Conservation (phyloP, 2,329 filamentous ascomycete species). For the Pseudocercospora cruenta region DNA sequence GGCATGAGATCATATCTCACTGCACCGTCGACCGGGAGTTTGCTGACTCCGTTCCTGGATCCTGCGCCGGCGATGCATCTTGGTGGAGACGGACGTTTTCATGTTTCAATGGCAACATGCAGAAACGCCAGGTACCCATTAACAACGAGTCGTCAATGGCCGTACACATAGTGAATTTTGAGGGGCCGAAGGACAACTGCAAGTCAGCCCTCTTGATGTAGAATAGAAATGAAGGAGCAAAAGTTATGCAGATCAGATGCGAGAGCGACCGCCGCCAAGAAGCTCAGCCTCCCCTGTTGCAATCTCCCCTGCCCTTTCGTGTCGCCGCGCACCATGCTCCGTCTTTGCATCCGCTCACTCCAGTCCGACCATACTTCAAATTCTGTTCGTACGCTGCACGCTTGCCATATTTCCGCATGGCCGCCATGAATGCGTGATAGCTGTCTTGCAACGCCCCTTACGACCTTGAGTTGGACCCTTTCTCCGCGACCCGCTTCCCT, state of each 20-base stretch:
- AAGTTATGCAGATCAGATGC: neutral
- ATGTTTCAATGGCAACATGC: neutral
- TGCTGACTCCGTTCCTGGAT: neutral
- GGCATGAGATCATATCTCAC: neutral
- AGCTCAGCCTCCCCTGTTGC: neutral
- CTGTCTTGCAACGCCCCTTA: neutral
- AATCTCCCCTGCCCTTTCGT: neutral
- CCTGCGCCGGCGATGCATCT: neutral
- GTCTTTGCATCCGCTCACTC: neutral
- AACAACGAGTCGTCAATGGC: neutral
- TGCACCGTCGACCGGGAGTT: neutral
- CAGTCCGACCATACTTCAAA: neutral
- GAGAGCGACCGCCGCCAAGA: neutral
- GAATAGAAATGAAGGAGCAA: neutral
- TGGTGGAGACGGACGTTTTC: neutral
- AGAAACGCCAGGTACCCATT: neutral
- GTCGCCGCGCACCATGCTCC: neutral
- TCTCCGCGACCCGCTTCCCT: neutral
- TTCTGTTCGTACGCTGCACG: neutral
- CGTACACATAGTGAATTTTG: neutral
- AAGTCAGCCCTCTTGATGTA: neutral
- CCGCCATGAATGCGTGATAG: neutral
- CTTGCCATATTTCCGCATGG: neutral
- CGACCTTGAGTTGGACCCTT: neutral
- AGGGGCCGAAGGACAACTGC: neutral